These are phyloP conservation scores for Lasiosphaeriaceae sp. DNA, from an alignment of 495 filamentous ascomycete genomes.

Conservation along the genomic window DNA sequence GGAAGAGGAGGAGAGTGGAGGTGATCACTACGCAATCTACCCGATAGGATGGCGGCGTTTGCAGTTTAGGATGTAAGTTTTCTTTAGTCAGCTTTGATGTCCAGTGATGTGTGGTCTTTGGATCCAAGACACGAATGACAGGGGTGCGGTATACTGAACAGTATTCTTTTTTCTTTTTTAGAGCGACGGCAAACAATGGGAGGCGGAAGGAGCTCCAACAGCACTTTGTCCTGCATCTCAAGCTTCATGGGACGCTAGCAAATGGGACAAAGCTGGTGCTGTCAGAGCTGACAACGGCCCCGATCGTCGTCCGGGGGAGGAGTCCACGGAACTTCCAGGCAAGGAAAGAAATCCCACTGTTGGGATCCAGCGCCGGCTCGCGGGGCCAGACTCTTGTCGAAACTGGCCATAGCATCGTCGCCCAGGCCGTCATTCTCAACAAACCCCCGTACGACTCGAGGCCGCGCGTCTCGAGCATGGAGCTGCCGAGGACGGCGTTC, in stretches of 20 bases:
- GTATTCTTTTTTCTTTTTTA: conserved; percentile 5
- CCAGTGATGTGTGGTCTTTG: not conserved
- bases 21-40: conserved; percentile 71
- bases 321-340: conserved; percentile 79
- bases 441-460: conserved; percentile 47
- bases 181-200: conserved; percentile 64
- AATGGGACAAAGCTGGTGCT: conserved; percentile 65
- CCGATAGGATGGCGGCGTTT: conserved; percentile 86
- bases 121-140: not conserved
- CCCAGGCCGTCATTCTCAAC: conserved; percentile 42
- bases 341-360: conserved; percentile 69
- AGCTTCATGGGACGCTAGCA: conserved; percentile 66
- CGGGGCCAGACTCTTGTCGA: conserved; percentile 51
- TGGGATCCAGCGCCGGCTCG: conserved; percentile 67
- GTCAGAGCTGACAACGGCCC: conserved; percentile 67
- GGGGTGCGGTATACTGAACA: conserved; percentile 15
- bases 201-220: conserved; percentile 77
- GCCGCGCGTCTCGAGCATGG: conserved; percentile 41
- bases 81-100: not conserved
- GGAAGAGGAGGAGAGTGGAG: conserved; percentile 58
- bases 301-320: conserved; percentile 73
- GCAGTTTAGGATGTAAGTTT: conserved; percentile 72
- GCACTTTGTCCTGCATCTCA: conserved; percentile 73
- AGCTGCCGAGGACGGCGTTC: conserved; percentile 48
- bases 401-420: conserved; percentile 44